phyloP scores from a whole-genome alignment of 2,329 filamentous ascomycete species.

The Aspergillus tamarii region DNA sequence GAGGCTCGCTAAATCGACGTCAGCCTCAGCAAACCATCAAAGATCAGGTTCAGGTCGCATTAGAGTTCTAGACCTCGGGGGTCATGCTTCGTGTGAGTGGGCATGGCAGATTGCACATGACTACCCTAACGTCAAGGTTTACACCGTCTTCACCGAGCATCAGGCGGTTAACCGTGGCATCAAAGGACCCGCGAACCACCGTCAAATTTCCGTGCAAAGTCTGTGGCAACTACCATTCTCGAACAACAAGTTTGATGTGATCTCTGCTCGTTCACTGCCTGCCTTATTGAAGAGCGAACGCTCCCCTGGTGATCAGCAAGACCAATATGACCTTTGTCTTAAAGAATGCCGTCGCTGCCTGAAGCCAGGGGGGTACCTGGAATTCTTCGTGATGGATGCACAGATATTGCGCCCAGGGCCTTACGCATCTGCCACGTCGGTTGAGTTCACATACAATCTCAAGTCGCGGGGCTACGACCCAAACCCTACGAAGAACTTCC shows the following conservation, averaged over 20 bases:
- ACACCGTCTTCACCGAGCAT: slow-evolving; percentile 80
- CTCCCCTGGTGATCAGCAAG: slow-evolving; percentile 67
- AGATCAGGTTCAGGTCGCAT: slow-evolving; percentile 51
- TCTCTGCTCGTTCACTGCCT: slow-evolving; percentile 87
- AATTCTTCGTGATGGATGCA: slow-evolving; percentile 87
- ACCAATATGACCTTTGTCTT: slow-evolving; percentile 88
- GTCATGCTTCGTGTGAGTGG: slow-evolving; percentile 86
- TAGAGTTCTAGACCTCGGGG: slow-evolving; percentile 82
- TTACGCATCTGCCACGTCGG: slow-evolving; percentile 76
- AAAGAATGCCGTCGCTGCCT: slow-evolving; percentile 86
- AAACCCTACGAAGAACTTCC: slow-evolving; percentile 77
- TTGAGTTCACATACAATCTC: slow-evolving; percentile 90
- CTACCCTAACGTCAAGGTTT: slow-evolving; percentile 82
- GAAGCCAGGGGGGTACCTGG: slow-evolving; percentile 89
- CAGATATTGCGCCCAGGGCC: slow-evolving; percentile 86
- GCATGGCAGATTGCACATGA: slow-evolving; percentile 89
- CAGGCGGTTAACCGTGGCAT: slow-evolving; percentile 75
- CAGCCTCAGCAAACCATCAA: slow-evolving; percentile 25
- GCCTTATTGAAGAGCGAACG: slow-evolving; percentile 72
- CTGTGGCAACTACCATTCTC: slow-evolving; percentile 84
- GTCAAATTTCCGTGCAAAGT: slow-evolving; percentile 75
- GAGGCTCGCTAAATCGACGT: slow-evolving; percentile 34
- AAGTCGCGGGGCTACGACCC: slow-evolving; percentile 90
- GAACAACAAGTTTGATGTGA: slow-evolving; percentile 83
- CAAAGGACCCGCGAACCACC: slow-evolving; percentile 84